These are phyloP conservation scores for Hypoxylon crocopeplum DNA, from an alignment of 495 filamentous ascomycete species.

Conservation along the genomic window DNA sequence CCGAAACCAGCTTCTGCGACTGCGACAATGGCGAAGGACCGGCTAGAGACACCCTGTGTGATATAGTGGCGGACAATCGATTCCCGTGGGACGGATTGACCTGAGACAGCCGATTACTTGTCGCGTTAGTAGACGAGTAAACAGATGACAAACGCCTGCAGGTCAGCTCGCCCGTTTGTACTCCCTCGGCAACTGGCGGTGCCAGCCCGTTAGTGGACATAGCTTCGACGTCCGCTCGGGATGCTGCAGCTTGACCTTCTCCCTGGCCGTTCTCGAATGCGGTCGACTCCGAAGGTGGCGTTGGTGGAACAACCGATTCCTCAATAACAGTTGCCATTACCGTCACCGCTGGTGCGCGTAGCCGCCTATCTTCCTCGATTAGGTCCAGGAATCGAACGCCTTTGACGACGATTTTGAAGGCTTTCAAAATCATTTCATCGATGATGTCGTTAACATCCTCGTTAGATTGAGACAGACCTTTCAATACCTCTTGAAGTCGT, in stretches of 20 bases:
- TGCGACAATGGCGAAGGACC: constrained; percentile 51
- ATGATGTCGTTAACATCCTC: constrained; percentile 76
- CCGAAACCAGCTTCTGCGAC: constrained; percentile 59
- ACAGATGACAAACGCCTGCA: constrained; percentile 54
- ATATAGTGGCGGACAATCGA: constrained; percentile 57
- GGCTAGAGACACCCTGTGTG: constrained; percentile 60
- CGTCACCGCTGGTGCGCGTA: constrained; percentile 57
- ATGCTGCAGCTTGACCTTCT: constrained; percentile 46
- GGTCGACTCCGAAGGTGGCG: constrained; percentile 70
- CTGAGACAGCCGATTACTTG: constrained; percentile 49
- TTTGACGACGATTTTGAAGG: constrained; percentile 91
- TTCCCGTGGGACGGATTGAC: constrained; percentile 39
- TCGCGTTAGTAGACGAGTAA: constrained; percentile 44
- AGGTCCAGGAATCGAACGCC: constrained; percentile 92
- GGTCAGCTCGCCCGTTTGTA: constrained; percentile 42
- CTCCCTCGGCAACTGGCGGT: constrained; percentile 39
- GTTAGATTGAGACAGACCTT: constrained; percentile 49
- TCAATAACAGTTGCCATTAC: constrained; percentile 69
- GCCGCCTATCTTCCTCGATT: constrained; percentile 71
- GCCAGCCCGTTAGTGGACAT: constrained; percentile 38
- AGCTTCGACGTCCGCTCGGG: constrained; percentile 42
- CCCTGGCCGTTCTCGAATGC: constrained; percentile 45
- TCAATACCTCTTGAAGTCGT: constrained; percentile 70
- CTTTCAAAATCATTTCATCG: constrained; percentile 91
- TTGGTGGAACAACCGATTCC: constrained; percentile 69